These are phyloP conservation scores for Achaetomiella virescens DNA, from an alignment of 495 filamentous ascomycete species.

Conservation along the genomic window DNA sequence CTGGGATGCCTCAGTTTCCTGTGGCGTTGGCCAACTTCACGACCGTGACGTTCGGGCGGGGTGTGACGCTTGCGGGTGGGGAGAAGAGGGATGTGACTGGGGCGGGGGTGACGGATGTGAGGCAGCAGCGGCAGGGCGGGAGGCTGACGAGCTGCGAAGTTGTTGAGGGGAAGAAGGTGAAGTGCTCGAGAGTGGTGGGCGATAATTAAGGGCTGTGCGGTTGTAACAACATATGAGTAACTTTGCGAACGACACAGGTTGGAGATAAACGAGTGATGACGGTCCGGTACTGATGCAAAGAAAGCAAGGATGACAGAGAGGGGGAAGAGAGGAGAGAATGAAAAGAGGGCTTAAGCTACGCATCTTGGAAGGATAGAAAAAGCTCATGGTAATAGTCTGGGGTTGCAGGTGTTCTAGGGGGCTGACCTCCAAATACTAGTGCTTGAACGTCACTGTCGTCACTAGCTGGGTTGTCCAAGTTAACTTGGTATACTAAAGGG, in stretches of 20 bases:
- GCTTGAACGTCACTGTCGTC: no score
- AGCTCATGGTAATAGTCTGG: no score
- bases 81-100: constrained; percentile 3
- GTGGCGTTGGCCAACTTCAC: constrained; percentile 26
- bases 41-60: constrained; percentile 14
- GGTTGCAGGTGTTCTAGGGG: no score
- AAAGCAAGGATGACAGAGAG: no score
- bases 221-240: neutral
- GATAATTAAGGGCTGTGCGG: neutral
- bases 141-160: constrained; percentile 22
- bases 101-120: constrained; percentile 18
- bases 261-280: neutral
- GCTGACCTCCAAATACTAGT: no score
- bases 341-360: no score
- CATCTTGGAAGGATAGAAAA: no score
- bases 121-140: constrained; percentile 21
- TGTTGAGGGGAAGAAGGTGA: constrained; percentile 6
- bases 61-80: constrained; percentile 2
- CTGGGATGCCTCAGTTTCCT: constrained; percentile 15
- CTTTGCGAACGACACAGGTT: neutral
- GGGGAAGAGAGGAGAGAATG: no score
- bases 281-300: neutral
- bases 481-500: no score
- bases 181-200: constrained; percentile 14
- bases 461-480: no score